Evolutionary conservation across 208 protist genomes (phyloP).

Genomic region (Trypanosoma grayi): DNA sequence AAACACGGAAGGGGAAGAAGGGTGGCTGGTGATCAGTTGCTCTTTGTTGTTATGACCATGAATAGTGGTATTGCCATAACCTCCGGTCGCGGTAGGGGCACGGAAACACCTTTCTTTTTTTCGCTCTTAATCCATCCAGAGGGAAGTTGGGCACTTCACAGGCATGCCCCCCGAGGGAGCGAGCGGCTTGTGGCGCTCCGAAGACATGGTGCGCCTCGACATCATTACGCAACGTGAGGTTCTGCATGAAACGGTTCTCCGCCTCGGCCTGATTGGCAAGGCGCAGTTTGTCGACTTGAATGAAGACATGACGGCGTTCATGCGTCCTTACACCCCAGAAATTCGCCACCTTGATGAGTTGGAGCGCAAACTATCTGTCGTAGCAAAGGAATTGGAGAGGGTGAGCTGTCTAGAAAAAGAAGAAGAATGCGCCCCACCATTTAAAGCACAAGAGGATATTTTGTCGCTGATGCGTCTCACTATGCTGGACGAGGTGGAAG

Average conservation of each 20-base stretch:
- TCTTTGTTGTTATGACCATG: too few relatives aligned
- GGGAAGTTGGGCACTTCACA: not conserved
- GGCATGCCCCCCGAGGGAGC: slow-evolving; percentile 18
- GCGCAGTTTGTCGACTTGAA: slow-evolving; percentile 92
- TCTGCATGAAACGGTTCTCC: slow-evolving; percentile 85
- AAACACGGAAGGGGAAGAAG: too few relatives aligned
- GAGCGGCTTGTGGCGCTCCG: slow-evolving; percentile 75
- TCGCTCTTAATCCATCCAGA: not conserved
- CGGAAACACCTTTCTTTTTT: slow-evolving; percentile 13
- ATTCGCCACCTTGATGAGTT: slow-evolving; percentile 92
- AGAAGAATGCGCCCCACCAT: slow-evolving; percentile 28
- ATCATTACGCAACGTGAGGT: slow-evolving; percentile 90
- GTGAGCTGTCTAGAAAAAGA: slow-evolving; percentile 26
- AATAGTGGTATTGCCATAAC: too few relatives aligned
- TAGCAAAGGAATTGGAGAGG: slow-evolving; percentile 68
- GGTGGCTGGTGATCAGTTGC: too few relatives aligned
- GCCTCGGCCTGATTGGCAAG: slow-evolving; percentile 86
- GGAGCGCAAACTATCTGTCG: slow-evolving; percentile 73
- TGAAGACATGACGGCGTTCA: slow-evolving; percentile 67
- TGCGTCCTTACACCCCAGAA: slow-evolving; percentile 90
- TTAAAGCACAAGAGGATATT: not conserved
- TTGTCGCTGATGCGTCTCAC: not conserved
- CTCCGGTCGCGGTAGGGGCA: too few relatives aligned
- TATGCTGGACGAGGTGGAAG: slow-evolving; percentile 3
- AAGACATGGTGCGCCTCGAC: slow-evolving; percentile 93